These are phyloP conservation scores for Hirschioporus abietinus DNA, from an alignment of 768 basidiomycete genomes.

Conservation along the genomic window DNA sequence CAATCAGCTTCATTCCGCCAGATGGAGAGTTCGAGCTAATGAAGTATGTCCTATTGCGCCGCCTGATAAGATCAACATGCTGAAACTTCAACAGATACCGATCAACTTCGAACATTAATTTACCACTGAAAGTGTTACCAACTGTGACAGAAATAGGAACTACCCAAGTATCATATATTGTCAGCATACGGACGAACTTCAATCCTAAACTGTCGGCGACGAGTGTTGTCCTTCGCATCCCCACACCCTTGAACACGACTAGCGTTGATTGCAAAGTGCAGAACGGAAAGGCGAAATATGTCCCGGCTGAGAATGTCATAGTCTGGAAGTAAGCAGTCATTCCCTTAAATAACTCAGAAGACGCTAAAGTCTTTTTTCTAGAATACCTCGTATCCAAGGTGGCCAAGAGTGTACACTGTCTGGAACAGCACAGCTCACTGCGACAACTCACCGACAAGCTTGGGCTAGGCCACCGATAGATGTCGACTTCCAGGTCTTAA, in stretches of 20 bases:
- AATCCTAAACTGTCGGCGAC: constrained; percentile 90
- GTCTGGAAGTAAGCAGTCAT: constrained; percentile 85
- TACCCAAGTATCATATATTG: constrained; percentile 82
- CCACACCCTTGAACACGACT: constrained; percentile 93
- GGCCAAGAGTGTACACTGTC: constrained; percentile 85
- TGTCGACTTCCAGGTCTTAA: constrained; percentile 97
- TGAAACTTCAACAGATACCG: constrained; percentile 63
- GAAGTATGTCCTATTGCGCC: constrained; percentile 48
- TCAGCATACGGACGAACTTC: constrained; percentile 86
- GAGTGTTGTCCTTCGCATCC: constrained; percentile 88
- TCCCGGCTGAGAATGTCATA: constrained; percentile 91
- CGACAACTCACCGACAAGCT: constrained; percentile 87
- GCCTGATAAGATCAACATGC: constrained; percentile 1
- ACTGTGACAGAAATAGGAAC: constrained; percentile 93
- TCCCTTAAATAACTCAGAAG: constrained; percentile 5
- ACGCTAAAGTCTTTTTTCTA: constrained; percentile 27
- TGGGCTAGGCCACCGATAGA: constrained; percentile 99
- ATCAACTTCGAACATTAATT: constrained; percentile 91
- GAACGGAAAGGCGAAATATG: constrained; percentile 95
- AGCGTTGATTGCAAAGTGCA: constrained; percentile 88
- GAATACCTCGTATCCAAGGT: constrained; percentile 89
- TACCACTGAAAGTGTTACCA: constrained; percentile 85
- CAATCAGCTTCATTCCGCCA: constrained; percentile 96
- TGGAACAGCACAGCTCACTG: constrained; percentile 77
- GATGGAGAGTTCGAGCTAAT: constrained; percentile 99